Evolutionary conservation across 2,329 filamentous ascomycete genomes (phyloP).

Genomic region (Stemphylium vesicarium): DNA sequence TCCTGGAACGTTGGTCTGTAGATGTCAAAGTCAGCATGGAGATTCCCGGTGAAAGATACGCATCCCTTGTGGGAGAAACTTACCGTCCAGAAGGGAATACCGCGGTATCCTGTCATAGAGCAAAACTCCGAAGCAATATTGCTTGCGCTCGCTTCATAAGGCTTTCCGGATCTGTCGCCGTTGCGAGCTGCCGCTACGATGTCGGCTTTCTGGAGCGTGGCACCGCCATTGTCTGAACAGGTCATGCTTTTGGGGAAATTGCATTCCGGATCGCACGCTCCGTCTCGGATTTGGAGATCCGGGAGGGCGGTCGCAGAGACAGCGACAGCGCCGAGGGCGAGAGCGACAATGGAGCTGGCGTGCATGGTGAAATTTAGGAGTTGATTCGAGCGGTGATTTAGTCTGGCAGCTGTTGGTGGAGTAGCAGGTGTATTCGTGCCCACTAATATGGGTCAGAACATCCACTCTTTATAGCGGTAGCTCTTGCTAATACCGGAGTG

Average conservation of each 20-base stretch:
- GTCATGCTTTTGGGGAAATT: background rate
- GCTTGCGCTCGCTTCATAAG: background rate
- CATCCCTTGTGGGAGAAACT: background rate
- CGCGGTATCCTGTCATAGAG: background rate
- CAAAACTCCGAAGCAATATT: background rate
- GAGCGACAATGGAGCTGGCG: slow-evolving; percentile 6
- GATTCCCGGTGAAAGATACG: background rate
- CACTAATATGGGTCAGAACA: background rate
- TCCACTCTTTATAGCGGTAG: background rate
- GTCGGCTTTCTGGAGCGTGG: background rate
- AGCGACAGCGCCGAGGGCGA: slow-evolving; percentile 6
- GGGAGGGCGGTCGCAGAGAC: background rate
- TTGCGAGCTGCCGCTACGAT: background rate
- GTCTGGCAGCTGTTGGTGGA: background rate
- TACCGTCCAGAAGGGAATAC: background rate
- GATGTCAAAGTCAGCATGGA: background rate
- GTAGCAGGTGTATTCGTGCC: background rate
- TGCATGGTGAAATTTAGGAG: slow-evolving; percentile 2
- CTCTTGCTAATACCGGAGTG: background rate
- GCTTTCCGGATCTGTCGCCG: background rate
- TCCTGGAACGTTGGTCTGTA: background rate
- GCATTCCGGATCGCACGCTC: background rate
- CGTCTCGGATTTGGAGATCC: background rate
- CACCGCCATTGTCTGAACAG: background rate
- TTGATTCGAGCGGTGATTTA: background rate